These are phyloP conservation scores for Neurospora tetrasperma DNA, from an alignment of 495 filamentous ascomycete genomes.

Conservation along the genomic window DNA sequence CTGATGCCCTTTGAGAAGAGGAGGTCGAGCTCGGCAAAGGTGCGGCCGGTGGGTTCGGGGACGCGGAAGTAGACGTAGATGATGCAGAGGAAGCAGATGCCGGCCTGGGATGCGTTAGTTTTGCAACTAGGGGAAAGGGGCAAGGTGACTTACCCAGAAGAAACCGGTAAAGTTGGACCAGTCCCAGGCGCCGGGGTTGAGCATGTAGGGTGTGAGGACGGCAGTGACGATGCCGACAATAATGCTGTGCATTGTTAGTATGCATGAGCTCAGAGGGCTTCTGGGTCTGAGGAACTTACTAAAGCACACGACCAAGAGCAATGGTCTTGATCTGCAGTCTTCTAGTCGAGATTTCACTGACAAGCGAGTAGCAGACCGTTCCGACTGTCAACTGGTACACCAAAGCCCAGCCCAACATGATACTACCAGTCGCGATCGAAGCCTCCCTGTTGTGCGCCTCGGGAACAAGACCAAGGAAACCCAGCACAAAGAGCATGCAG, in stretches of 20 bases:
- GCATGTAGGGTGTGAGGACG: conserved; percentile 65
- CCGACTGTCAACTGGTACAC: conserved; percentile 70
- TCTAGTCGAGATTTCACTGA: conserved; percentile 62
- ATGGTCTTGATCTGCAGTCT: conserved; percentile 69
- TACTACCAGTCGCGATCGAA: conserved; percentile 56
- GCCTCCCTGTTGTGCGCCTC: conserved; percentile 40
- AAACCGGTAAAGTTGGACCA: conserved; percentile 74
- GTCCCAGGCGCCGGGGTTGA: conserved; percentile 64
- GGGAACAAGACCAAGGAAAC: conserved; percentile 59
- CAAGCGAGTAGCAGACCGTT: conserved; percentile 69
- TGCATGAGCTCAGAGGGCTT: not conserved
- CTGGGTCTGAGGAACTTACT: conserved; percentile 27
- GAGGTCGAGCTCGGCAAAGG: conserved; percentile 65
- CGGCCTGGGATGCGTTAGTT: conserved; percentile 22
- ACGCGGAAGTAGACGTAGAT: conserved; percentile 68
- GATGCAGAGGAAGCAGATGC: conserved; percentile 61
- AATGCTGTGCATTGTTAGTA: conserved; percentile 36
- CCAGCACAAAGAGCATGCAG: conserved; percentile 58
- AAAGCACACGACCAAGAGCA: conserved; percentile 54
- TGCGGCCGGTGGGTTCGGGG: conserved; percentile 58
- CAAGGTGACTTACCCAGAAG: conserved; percentile 50
- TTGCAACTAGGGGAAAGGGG: no score
- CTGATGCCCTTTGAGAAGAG: conserved; percentile 56
- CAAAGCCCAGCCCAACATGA: conserved; percentile 64
- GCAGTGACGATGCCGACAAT: conserved; percentile 58